Conservation (phyloP, 2,329 filamentous ascomycete species). For the Trichoderma sp. region DNA sequence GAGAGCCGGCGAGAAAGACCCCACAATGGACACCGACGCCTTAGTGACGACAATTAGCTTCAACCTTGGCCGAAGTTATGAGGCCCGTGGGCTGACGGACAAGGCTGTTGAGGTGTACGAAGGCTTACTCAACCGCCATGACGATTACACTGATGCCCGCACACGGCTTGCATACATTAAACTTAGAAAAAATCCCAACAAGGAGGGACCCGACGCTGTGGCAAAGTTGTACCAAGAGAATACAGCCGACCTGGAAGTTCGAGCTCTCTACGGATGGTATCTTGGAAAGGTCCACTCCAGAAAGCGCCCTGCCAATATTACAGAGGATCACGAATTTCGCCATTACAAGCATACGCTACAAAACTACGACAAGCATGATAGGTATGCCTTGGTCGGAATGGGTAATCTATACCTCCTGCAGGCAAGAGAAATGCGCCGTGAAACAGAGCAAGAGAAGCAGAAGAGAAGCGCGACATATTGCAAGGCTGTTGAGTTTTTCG, state of each 20-base stretch:
- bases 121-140: conserved; percentile 76
- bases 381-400: conserved; percentile 96
- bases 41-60: conserved; percentile 95
- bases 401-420: conserved; percentile 85
- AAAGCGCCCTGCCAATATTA: conserved; percentile 75
- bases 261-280: conserved; percentile 93
- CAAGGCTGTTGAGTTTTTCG: conserved; percentile 96
- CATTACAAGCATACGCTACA: conserved; percentile 97
- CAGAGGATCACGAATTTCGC: conserved; percentile 85
- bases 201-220: conserved; percentile 82
- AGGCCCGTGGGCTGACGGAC: conserved; percentile 74
- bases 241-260: conserved; percentile 82
- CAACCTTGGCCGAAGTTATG: conserved; percentile 91
- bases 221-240: conserved; percentile 82
- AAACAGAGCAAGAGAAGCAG: conserved; percentile 84
- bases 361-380: conserved; percentile 93
- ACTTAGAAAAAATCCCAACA: conserved; percentile 73
- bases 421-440: conserved; percentile 90
- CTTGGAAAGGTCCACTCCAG: conserved; percentile 76
- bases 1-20: conserved; percentile 71
- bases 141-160: conserved; percentile 88
- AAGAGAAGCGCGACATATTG: conserved; percentile 84
- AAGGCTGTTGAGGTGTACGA: conserved; percentile 88
- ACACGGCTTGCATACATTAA: conserved; percentile 88
- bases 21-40: conserved; percentile 79